Conservation (phyloP, 2,329 filamentous ascomycete species). For the Onygena corvina region DNA sequence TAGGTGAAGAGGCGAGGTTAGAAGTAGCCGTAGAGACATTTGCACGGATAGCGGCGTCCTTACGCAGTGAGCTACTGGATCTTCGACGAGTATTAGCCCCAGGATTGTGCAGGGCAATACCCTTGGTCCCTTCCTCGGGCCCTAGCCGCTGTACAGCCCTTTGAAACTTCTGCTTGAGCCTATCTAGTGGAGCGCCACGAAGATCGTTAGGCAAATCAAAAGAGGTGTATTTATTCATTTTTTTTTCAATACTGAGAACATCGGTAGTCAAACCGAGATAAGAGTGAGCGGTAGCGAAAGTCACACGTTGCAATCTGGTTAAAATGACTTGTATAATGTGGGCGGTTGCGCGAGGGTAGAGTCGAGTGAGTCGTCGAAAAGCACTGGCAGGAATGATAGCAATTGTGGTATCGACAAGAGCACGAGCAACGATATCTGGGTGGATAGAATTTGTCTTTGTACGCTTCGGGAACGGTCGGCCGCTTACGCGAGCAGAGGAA, state of each 20-base stretch:
- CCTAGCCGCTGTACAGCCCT: slow-evolving; percentile 72
- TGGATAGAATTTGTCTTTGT: slow-evolving; percentile 54
- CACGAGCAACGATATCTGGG: slow-evolving; percentile 92
- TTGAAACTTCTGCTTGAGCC: slow-evolving; percentile 86
- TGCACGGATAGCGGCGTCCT: slow-evolving; percentile 65
- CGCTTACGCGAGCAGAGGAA: slow-evolving; percentile 34
- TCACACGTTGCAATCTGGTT: slow-evolving; percentile 86
- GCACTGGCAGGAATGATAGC: slow-evolving; percentile 96
- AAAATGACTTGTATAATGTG: slow-evolving; percentile 97
- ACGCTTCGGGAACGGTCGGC: slow-evolving; percentile 35
- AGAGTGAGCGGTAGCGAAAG: slow-evolving; percentile 82
- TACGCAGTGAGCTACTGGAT: slow-evolving; percentile 62
- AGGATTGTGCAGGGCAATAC: slow-evolving; percentile 86
- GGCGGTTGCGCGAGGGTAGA: slow-evolving; percentile 90
- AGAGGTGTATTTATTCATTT: slow-evolving; percentile 84
- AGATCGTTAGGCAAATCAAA: slow-evolving; percentile 87
- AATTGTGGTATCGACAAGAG: slow-evolving; percentile 92
- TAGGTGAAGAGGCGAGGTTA: slow-evolving; percentile 27
- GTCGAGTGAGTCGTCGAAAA: slow-evolving; percentile 78
- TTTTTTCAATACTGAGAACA: slow-evolving; percentile 80
- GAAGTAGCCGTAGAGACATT: slow-evolving; percentile 35
- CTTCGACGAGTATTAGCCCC: slow-evolving; percentile 53
- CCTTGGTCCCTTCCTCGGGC: slow-evolving; percentile 72
- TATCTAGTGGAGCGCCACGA: slow-evolving; percentile 65
- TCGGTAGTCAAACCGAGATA: slow-evolving; percentile 88